These are phyloP conservation scores for Neoboletus subvelutipes DNA, from an alignment of 768 basidiomycete species.

Conservation along the genomic window DNA sequence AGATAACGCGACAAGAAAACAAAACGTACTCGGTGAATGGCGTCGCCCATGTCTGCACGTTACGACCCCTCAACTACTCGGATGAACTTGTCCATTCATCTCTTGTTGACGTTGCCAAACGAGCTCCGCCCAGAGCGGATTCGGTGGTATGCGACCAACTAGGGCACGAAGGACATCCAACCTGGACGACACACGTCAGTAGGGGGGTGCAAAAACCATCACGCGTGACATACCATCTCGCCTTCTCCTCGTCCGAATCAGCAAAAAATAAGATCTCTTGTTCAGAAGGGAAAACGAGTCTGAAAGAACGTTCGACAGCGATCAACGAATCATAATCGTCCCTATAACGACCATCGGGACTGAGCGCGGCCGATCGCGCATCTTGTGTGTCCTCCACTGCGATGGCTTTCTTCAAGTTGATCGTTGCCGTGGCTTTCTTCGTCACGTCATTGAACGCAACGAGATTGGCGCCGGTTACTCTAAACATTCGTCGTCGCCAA, in stretches of 20 bases:
- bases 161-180: constrained; percentile 80
- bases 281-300: constrained; percentile 71
- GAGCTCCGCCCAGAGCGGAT: constrained; percentile 92
- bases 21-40: neutral
- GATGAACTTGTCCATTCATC: constrained; percentile 19
- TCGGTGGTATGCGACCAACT: constrained; percentile 87
- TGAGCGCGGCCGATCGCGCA: constrained; percentile 44
- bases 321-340: constrained; percentile 65
- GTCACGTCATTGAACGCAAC: constrained; percentile 93
- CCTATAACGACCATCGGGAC: constrained; percentile 42
- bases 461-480: constrained; percentile 82
- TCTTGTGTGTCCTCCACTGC: constrained; percentile 77
- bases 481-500: constrained; percentile 79
- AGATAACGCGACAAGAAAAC: constrained; percentile 15
- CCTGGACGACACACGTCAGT: constrained; percentile 45
- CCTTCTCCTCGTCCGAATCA: constrained; percentile 86
- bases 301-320: constrained; percentile 81
- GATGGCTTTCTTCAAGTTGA: constrained; percentile 83
- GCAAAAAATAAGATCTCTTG: constrained; percentile 89
- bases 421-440: constrained; percentile 85
- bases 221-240: constrained; percentile 62
- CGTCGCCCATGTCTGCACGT: neutral
- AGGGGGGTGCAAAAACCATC: neutral
- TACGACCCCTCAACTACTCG: neutral
- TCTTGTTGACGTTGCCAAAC: constrained; percentile 79